Percentiles rank a stretch among this genome's conserved stretches.
These are phyloP conservation scores for Xylaria sp. DNA, from an alignment of 2,329 filamentous ascomycete genomes.

Conservation along the genomic window DNA sequence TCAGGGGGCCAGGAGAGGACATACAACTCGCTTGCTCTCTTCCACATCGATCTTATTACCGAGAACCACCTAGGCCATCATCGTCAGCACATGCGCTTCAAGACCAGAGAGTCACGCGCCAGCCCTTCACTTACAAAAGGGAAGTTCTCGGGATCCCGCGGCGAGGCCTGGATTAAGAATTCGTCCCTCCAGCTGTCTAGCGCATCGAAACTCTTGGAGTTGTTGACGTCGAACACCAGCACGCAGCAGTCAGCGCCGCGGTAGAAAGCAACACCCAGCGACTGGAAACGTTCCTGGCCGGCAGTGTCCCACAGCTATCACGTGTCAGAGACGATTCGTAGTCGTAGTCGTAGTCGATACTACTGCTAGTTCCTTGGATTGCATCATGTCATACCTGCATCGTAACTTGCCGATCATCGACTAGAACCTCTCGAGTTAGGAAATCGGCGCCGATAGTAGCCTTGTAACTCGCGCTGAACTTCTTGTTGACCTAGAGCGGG, in stretches of 20 bases:
- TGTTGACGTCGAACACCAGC: constrained; percentile 97
- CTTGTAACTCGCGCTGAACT: constrained; percentile 99
- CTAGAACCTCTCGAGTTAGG: constrained; percentile 93
- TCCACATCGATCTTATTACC: constrained; percentile 99
- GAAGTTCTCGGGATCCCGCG: constrained; percentile 93
- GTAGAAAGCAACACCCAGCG: constrained; percentile 94
- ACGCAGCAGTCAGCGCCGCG: constrained; percentile 96
- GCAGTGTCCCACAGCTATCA: constrained; percentile 92
- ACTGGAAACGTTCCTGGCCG: constrained; percentile 96
- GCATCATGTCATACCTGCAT: constrained; percentile 68
- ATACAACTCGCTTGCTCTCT: constrained; percentile 88
- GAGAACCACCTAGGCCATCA: constrained; percentile 65
- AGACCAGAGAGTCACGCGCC: too few species aligned
- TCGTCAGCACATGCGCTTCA: neutral
- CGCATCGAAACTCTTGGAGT: constrained; percentile 97
- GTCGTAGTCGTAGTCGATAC: constrained; percentile 10
- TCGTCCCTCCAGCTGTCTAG: constrained; percentile 98
- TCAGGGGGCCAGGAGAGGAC: neutral
- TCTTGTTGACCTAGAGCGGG: constrained; percentile 85
- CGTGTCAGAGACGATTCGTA: constrained; percentile 12
- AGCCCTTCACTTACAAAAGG: constrained; percentile 67
- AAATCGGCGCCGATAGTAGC: constrained; percentile 98
- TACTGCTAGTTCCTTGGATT: constrained; percentile 3
- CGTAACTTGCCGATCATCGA: constrained; percentile 94
- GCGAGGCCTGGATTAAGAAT: constrained; percentile 94